Conservation (phyloP, 129 eudicot genomes). For the Dittrichia graveolens region DNA sequence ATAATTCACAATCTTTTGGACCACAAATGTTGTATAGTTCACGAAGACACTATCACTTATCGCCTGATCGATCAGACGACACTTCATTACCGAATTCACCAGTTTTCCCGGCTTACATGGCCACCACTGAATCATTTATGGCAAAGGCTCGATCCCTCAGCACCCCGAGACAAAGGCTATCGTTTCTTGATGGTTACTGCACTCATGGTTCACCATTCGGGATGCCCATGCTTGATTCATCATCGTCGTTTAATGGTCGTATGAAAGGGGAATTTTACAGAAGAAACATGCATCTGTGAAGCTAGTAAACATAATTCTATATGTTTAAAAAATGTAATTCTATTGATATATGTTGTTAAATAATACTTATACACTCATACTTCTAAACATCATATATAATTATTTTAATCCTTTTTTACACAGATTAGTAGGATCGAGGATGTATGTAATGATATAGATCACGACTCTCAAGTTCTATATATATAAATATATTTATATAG, state of each 20-base stretch:
- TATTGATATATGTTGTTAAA: neutral
- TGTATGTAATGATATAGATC: too few relatives aligned
- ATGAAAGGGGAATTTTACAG: constrained; percentile 41
- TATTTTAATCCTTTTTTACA: too few relatives aligned
- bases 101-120: constrained; percentile 76
- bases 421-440: too few relatives aligned
- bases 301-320: neutral
- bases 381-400: too few relatives aligned
- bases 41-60: constrained; percentile 36
- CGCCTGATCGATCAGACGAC: constrained; percentile 46
- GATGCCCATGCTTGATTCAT: constrained; percentile 49
- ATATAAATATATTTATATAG: too few relatives aligned
- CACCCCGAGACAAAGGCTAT: constrained; percentile 71
- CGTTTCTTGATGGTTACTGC: constrained; percentile 47
- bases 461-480: too few relatives aligned
- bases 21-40: constrained; percentile 54
- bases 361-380: too few relatives aligned
- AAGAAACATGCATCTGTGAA: constrained; percentile 36
- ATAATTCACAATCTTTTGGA: constrained; percentile 50
- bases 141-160: constrained; percentile 78
- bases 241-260: constrained; percentile 63
- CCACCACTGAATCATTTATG: constrained; percentile 84
- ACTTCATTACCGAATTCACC: constrained; percentile 56
- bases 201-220: constrained; percentile 53
- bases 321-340: neutral